These are phyloP conservation scores for Crucibulum laeve DNA, from an alignment of 768 basidiomycete species.

Conservation along the genomic window DNA sequence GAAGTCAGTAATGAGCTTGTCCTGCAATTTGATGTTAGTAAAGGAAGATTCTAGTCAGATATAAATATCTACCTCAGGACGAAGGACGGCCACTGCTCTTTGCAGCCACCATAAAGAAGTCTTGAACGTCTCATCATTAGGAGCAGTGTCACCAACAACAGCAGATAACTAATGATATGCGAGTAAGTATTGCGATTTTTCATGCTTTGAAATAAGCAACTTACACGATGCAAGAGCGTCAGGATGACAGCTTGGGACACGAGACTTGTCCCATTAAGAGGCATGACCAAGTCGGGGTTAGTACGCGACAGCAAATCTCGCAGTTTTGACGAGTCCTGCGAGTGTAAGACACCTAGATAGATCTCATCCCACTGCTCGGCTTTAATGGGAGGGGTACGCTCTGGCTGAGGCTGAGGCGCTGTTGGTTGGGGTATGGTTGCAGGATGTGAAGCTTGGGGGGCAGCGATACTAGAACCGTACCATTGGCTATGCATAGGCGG, in stretches of 20 bases:
- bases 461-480: slow-evolving; percentile 65
- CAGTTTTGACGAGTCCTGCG: slow-evolving; percentile 70
- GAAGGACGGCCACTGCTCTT: slow-evolving; percentile 64
- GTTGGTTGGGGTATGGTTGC: slow-evolving; percentile 61
- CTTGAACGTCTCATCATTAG: slow-evolving; percentile 79
- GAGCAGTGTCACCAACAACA: slow-evolving; percentile 70
- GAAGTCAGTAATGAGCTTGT: slow-evolving; percentile 79
- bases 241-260: slow-evolving; percentile 83
- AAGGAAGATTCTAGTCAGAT: slow-evolving; percentile 1
- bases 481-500: slow-evolving; percentile 47
- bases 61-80: slow-evolving; percentile 54
- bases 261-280: slow-evolving; percentile 61
- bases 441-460: slow-evolving; percentile 80
- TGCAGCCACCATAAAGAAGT: slow-evolving; percentile 85
- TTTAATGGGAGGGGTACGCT: slow-evolving; percentile 51
- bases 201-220: slow-evolving; percentile 19
- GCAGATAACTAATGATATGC: slow-evolving; percentile 53
- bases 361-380: slow-evolving; percentile 82
- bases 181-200: slow-evolving; percentile 6
- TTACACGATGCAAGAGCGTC: slow-evolving; percentile 77
- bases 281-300: slow-evolving; percentile 79
- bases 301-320: slow-evolving; percentile 70
- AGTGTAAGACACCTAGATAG: slow-evolving; percentile 72
- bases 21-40: slow-evolving; percentile 30
- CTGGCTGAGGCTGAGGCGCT: slow-evolving; percentile 28